Conservation (phyloP, 148 eudicot species). For the Heliamphora exappendiculata region DNA sequence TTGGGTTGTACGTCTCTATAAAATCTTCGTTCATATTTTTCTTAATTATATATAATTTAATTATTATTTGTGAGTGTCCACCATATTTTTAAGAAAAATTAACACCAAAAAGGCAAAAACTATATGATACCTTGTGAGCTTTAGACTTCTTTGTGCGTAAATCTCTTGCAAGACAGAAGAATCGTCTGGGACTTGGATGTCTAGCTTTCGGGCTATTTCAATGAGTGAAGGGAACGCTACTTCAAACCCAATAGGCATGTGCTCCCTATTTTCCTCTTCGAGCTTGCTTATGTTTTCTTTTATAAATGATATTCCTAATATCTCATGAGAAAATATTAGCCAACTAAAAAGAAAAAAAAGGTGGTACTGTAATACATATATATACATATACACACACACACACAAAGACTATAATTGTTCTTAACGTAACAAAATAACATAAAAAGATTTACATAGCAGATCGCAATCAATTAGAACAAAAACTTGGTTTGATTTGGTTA, state of each 20-base stretch:
- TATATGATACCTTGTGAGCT: conserved; percentile 57
- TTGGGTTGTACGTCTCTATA: too few species aligned
- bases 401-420: not conserved
- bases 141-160: conserved; percentile 48
- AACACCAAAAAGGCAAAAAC: not conserved
- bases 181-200: conserved; percentile 44
- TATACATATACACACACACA: not conserved
- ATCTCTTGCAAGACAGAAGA: conserved; percentile 49
- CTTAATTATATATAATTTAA: too few species aligned
- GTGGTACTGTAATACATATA: not conserved
- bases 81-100: not conserved
- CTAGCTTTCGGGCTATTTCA: conserved; percentile 50
- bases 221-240: conserved; percentile 79
- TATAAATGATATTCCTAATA: conserved; percentile 53
- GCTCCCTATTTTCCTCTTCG: conserved; percentile 56
- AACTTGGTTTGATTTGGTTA: too few species aligned
- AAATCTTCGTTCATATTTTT: too few species aligned
- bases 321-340: not conserved
- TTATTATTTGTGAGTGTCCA: too few species aligned
- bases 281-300: conserved; percentile 56
- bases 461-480: not conserved
- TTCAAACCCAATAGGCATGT: conserved; percentile 94
- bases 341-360: not conserved
- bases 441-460: too few species aligned
- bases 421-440: too few species aligned